phyloP scores from a whole-genome alignment of 2,329 filamentous ascomycete genomes.

The Trichoderma sp. region DNA sequence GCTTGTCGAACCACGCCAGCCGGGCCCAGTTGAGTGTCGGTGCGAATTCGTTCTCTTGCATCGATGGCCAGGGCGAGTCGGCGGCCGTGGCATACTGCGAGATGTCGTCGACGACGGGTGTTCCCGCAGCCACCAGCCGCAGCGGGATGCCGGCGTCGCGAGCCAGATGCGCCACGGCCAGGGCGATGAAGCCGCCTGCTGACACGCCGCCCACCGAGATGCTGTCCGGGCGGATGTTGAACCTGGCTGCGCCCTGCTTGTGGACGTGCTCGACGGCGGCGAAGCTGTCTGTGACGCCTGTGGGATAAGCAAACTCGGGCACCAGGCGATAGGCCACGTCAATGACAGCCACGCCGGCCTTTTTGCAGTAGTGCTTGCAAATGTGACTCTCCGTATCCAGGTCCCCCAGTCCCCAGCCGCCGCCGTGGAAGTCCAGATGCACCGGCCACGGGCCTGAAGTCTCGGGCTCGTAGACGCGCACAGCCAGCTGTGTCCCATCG shows the following conservation, averaged over 20 bases:
- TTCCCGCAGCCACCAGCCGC: constrained; percentile 39
- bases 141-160: constrained; percentile 40
- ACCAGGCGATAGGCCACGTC: constrained; percentile 53
- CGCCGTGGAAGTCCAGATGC: constrained; percentile 50
- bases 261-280: constrained; percentile 43
- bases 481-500: constrained; percentile 32
- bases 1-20: constrained; percentile 41
- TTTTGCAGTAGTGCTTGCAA: constrained; percentile 46
- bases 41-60: constrained; percentile 42
- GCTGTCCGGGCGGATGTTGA: constrained; percentile 38
- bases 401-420: constrained; percentile 50
- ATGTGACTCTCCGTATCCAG: constrained; percentile 50
- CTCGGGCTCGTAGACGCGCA: constrained; percentile 46
- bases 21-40: constrained; percentile 45
- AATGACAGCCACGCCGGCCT: constrained; percentile 45
- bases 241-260: constrained; percentile 33
- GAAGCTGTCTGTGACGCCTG: constrained; percentile 48
- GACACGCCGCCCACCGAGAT: constrained; percentile 48
- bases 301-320: constrained; percentile 50
- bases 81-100: constrained; percentile 35
- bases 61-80: constrained; percentile 41
- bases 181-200: constrained; percentile 43
- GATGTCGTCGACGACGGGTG: constrained; percentile 41
- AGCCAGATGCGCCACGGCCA: constrained; percentile 40
- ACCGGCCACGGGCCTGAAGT: constrained; percentile 44